phyloP scores from a whole-genome alignment of 2,329 filamentous ascomycete species.

The Colletotrichum navitas region DNA sequence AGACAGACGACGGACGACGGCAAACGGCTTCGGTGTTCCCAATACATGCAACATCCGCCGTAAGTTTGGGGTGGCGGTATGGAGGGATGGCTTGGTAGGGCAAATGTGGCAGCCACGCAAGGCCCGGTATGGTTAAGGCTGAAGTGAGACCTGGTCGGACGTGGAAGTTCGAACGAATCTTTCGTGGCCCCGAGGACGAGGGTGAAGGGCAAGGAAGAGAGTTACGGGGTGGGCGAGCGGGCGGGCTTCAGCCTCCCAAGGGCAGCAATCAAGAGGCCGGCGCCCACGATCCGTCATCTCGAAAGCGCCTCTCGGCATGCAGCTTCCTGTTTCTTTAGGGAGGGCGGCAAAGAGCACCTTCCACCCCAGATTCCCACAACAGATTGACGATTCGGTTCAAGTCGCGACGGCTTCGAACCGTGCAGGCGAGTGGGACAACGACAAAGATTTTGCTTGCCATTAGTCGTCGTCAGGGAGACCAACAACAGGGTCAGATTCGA shows the following conservation, averaged over 20 bases:
- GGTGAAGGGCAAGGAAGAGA: background rate
- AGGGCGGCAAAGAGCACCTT: conserved; percentile 1
- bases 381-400: background rate
- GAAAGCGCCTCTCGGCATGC: conserved; percentile 4
- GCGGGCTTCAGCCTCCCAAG: conserved; percentile 7
- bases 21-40: background rate
- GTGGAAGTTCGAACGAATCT: conserved; percentile 25
- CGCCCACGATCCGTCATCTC: conserved; percentile 12
- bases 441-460: conserved; percentile 9
- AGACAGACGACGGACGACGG: background rate
- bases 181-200: conserved; percentile 8
- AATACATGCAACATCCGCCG: conserved; percentile 20
- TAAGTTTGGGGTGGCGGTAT: conserved; percentile 2
- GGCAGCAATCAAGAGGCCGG: conserved; percentile 6
- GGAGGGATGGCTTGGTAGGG: conserved; percentile 9
- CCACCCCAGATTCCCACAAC: conserved; percentile 5
- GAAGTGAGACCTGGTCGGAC: conserved; percentile 21
- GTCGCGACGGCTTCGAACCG: conserved; percentile 6
- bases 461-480: background rate
- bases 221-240: background rate
- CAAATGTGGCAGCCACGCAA: conserved; percentile 32
- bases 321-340: background rate
- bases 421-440: background rate
- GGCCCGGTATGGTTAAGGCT: conserved; percentile 25
- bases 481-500: conserved; percentile 2